Evolutionary conservation across 352 stramenopile species (phyloP).

Genomic region (Phytophthora europaea): DNA sequence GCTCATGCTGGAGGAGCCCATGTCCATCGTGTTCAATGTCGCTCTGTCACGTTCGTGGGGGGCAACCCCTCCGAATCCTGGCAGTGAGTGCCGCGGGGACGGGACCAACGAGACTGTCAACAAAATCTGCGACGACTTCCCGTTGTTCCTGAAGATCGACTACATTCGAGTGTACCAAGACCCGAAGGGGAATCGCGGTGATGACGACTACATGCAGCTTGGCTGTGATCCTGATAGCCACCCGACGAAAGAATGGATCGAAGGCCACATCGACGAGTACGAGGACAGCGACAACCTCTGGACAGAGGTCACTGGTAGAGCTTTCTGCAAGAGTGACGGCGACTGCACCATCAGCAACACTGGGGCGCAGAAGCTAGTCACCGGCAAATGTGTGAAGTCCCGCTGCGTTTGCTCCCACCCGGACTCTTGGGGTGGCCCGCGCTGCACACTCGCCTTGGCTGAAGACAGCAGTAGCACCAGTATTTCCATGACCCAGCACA

Average conservation of each 20-base stretch:
- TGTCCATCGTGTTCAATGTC: constrained; percentile 71
- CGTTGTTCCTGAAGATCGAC: constrained; percentile 82
- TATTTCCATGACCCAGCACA: constrained; percentile 14
- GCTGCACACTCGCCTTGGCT: constrained; percentile 36
- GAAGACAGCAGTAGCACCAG: constrained; percentile 11
- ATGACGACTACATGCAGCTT: constrained; percentile 32
- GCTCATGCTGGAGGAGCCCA: constrained; percentile 55
- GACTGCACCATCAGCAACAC: constrained; percentile 48
- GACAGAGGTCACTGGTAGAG: constrained; percentile 34
- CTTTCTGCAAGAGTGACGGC: constrained; percentile 33
- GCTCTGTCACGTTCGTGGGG: constrained; percentile 54
- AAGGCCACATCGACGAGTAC: constrained; percentile 44
- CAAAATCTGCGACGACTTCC: constrained; percentile 57
- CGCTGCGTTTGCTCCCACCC: constrained; percentile 44
- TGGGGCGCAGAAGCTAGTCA: constrained; percentile 31
- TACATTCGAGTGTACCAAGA: constrained; percentile 89
- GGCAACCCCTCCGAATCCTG: constrained; percentile 44
- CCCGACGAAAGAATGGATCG: constrained; percentile 48
- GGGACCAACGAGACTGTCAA: constrained; percentile 34
- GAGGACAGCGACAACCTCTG: constrained; percentile 34
- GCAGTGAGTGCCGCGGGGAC: constrained; percentile 36
- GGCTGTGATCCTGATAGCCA: constrained; percentile 47
- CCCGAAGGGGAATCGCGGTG: constrained; percentile 22
- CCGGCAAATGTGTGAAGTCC: constrained; percentile 39
- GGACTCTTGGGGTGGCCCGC: constrained; percentile 45